Base-by-base conservation (phyloP, 768 basidiomycete genomes). In the Russula compacta region DNA sequence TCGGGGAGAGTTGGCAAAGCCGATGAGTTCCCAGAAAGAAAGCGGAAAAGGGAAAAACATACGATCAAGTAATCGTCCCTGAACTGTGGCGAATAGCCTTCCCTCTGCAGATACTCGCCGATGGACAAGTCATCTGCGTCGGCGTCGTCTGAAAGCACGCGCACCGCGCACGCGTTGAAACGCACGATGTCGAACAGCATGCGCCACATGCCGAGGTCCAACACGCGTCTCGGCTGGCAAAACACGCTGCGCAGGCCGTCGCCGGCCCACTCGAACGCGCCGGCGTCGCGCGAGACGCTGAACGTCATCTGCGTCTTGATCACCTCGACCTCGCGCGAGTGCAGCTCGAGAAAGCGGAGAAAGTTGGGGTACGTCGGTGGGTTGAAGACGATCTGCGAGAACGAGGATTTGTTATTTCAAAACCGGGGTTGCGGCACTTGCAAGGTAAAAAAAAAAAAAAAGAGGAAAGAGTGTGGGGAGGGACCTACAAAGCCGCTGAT, bases 311-410 rank as follows among this genome's bases (percentile, higher is more conserved):
- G 81, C 0, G 87, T 87, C 3, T 79, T 77, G 44, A 82, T 66
- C 35, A 83, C 77, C 4, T 72, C 73, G 43, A 89, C 78, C 14
- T 71, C 67, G 6, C 77, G 73, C 12, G 39, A 24, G 50, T 79
- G 75, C 33, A 76, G 69, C 15, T 74, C 71, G 38, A 90, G 76
- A 69, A 91, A 92, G 44, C 81, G 79, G 52, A 87, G 77, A 69
- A 90, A 88, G 70, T 91, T 89, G 21, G 87, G 89, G 67, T 89
- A 90, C 0, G 87, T 88, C 40, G 75, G 75, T 0, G 87, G 84
- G 69, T 90, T 89, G 71, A 86, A 82, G 7, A 89, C 87, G 65
- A 89, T 87, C 85, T 88, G 66, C 3, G 58, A 19, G n/a, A 29
- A 29, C 6, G 24, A 15, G 19, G 19, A 24, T 21, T 46, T n/a